Conservation (phyloP, 2,329 filamentous ascomycete genomes). For the Aplosporella prunicola region DNA sequence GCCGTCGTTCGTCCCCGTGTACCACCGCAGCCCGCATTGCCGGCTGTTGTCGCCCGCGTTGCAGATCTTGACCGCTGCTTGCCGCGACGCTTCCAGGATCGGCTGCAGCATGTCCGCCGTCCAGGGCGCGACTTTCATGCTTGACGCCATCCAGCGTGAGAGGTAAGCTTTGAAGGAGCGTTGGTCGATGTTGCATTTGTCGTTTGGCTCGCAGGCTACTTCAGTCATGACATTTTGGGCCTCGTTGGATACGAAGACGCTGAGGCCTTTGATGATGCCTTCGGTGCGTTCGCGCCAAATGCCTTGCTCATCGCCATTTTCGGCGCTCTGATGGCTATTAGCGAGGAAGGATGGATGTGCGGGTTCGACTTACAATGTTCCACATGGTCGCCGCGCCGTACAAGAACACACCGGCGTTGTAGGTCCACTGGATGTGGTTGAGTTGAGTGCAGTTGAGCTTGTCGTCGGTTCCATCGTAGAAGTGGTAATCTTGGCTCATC, state of each 20-base stretch:
- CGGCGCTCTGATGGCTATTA: slow-evolving; percentile 5
- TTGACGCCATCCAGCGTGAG: slow-evolving; percentile 34
- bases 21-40: slow-evolving; percentile 40
- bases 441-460: slow-evolving; percentile 34
- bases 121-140: slow-evolving; percentile 31
- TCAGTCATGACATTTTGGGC: slow-evolving; percentile 35
- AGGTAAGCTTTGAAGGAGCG: slow-evolving; percentile 39
- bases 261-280: slow-evolving; percentile 27
- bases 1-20: slow-evolving; percentile 36
- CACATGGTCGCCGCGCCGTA: slow-evolving; percentile 40
- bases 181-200: slow-evolving; percentile 40
- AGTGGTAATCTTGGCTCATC: slow-evolving; percentile 37
- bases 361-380: slow-evolving; percentile 32
- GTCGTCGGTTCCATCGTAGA: slow-evolving; percentile 38
- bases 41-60: slow-evolving; percentile 38
- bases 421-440: slow-evolving; percentile 38
- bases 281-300: slow-evolving; percentile 15
- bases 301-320: slow-evolving; percentile 7
- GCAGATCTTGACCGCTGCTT: slow-evolving; percentile 47
- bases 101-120: slow-evolving; percentile 36
- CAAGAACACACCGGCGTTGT: slow-evolving; percentile 39
- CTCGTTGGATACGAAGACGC: slow-evolving; percentile 35
- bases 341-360: not conserved
- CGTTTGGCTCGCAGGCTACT: slow-evolving; percentile 36
- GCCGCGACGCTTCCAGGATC: slow-evolving; percentile 45